A percentile compares a stretch with the other conserved stretches of the same genome.
phyloP scores from a whole-genome alignment of 148 eudicot genomes.

The Rhododendron kiyosumense region DNA sequence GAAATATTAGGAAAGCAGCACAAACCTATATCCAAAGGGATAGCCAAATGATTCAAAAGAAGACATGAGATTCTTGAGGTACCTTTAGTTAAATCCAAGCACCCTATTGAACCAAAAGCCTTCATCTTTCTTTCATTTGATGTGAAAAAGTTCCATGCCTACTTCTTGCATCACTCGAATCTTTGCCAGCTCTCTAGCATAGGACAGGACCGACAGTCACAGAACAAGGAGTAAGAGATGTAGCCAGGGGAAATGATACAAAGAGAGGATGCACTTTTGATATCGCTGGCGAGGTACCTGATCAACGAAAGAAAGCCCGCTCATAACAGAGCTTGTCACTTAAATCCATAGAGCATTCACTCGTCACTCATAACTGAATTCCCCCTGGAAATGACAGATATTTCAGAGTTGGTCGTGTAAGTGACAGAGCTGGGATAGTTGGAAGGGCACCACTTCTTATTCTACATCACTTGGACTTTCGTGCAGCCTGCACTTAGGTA shows the following conservation, averaged over 20 bases:
- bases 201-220: background rate
- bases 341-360: background rate
- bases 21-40: background rate
- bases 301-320: background rate
- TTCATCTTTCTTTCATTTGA: background rate
- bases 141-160: background rate
- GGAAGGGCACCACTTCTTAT: background rate
- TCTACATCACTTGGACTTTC: background rate
- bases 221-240: background rate
- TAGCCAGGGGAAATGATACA: background rate
- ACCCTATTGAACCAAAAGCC: background rate
- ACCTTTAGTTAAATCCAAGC: constrained; percentile 9
- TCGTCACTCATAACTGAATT: background rate
- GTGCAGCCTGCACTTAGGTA: background rate
- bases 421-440: background rate
- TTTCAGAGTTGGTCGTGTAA: background rate
- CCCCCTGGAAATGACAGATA: background rate
- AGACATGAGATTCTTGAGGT: background rate
- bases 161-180: background rate
- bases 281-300: background rate
- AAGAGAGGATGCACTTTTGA: background rate
- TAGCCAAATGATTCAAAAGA: background rate
- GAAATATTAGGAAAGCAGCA: background rate
- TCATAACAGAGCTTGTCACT: background rate
- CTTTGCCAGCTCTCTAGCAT: background rate